These are phyloP conservation scores for Perkinsus olseni DNA, from an alignment of 169 alveolate species.

Conservation along the genomic window DNA sequence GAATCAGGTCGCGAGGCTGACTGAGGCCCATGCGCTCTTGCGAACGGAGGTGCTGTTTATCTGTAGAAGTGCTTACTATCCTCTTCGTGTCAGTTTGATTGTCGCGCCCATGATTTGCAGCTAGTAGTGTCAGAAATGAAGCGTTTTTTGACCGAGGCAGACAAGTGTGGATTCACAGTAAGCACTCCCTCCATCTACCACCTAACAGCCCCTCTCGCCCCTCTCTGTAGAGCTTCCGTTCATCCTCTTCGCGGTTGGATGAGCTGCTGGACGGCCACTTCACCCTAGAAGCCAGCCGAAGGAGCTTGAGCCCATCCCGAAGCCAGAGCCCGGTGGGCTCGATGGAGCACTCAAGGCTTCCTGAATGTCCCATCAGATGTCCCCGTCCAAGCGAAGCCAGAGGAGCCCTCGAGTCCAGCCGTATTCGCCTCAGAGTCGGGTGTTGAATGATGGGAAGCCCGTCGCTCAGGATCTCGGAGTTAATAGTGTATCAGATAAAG, in stretches of 20 bases:
- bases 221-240: neutral
- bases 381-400: too few relatives aligned
- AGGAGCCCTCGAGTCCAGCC: too few relatives aligned
- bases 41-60: neutral
- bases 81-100: neutral
- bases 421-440: too few relatives aligned
- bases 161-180: neutral
- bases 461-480: too few relatives aligned
- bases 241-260: neutral
- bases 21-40: neutral
- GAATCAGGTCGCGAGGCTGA: neutral
- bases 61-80: neutral
- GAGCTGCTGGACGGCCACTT: neutral
- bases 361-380: too few relatives aligned
- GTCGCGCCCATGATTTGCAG: neutral
- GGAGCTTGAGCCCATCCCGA: too few relatives aligned
- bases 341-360: too few relatives aligned
- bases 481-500: too few relatives aligned
- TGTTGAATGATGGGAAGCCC: too few relatives aligned
- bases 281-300: neutral
- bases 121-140: neutral
- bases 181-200: neutral
- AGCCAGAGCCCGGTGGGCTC: too few relatives aligned
- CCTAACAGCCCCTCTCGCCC: too few relatives aligned
- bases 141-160: neutral